Conservation (phyloP, 805 yeast genomes). For the Candida manassasensis region DNA sequence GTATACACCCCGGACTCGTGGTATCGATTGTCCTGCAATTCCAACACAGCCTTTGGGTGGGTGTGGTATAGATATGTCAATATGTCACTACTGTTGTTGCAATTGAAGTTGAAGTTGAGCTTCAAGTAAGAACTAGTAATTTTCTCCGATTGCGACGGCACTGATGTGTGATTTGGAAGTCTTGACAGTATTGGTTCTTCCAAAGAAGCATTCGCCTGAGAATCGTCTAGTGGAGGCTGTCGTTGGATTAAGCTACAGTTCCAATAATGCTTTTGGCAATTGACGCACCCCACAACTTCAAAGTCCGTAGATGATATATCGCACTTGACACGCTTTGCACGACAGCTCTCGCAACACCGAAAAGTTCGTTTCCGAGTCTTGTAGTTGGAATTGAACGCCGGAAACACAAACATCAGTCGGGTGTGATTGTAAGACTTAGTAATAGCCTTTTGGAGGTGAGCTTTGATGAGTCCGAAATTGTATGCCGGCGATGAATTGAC, state of each 20-base stretch:
- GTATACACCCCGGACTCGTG: slow-evolving; percentile 3
- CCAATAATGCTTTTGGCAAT: slow-evolving; percentile 19
- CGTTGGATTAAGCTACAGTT: slow-evolving; percentile 19
- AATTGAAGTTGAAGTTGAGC: neutral
- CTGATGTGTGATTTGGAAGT: too few species aligned
- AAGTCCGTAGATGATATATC: slow-evolving; percentile 21
- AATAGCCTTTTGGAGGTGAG: too few species aligned
- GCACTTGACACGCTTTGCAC: slow-evolving; percentile 25
- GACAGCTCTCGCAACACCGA: slow-evolving; percentile 29
- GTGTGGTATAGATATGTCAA: neutral
- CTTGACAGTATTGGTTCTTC: neutral
- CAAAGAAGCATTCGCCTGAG: neutral
- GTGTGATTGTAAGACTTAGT: too few species aligned
- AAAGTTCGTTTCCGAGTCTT: slow-evolving; percentile 31
- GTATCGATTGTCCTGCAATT: slow-evolving; percentile 1
- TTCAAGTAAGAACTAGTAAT: slow-evolving; percentile 1
- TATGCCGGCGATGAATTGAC: too few species aligned
- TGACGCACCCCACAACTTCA: slow-evolving; percentile 24
- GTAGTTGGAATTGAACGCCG: slow-evolving; percentile 31
- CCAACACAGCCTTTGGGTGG: slow-evolving; percentile 1
- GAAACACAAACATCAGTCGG: slow-evolving; percentile 29
- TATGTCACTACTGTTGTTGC: neutral
- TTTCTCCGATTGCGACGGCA: too few species aligned
- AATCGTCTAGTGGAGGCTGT: too few species aligned
- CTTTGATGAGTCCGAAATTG: too few species aligned